Conservation (phyloP, 192 early-diverging fungal species). For the Coemansia sp. region DNA sequence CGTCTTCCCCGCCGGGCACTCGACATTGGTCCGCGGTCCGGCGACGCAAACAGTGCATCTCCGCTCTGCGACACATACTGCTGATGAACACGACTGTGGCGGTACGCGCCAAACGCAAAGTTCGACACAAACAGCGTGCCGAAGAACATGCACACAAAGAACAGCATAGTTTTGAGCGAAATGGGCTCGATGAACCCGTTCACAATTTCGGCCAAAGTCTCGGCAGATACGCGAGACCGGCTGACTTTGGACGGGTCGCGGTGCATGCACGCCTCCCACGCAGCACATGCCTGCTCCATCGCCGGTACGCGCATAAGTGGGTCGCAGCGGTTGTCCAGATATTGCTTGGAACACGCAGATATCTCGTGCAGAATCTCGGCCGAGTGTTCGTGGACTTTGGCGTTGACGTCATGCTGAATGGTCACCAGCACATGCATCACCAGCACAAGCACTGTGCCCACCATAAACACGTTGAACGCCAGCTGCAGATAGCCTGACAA, state of each 20-base stretch:
- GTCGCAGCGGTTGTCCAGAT: slow-evolving; percentile 60
- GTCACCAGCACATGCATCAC: slow-evolving; percentile 67
- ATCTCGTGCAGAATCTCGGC: slow-evolving; percentile 63
- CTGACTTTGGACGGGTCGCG: slow-evolving; percentile 61
- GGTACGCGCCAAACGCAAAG: slow-evolving; percentile 55
- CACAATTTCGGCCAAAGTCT: slow-evolving; percentile 78
- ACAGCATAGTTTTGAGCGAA: slow-evolving; percentile 81
- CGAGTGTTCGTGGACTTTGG: slow-evolving; percentile 67
- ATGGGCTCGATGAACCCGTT: slow-evolving; percentile 82
- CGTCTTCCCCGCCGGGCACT: background rate
- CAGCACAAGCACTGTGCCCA: slow-evolving; percentile 60
- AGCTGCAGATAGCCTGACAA: slow-evolving; percentile 69
- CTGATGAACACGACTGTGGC: slow-evolving; percentile 40
- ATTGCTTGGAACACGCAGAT: slow-evolving; percentile 61
- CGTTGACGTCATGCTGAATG: slow-evolving; percentile 70
- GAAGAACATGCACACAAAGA: slow-evolving; percentile 52
- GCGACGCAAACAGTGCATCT: background rate
- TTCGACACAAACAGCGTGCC: slow-evolving; percentile 50
- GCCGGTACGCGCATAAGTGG: slow-evolving; percentile 60
- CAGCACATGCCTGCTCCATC: slow-evolving; percentile 60
- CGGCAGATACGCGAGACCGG: slow-evolving; percentile 73
- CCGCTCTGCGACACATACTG: slow-evolving; percentile 33
- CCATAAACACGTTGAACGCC: slow-evolving; percentile 66
- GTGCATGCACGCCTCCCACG: slow-evolving; percentile 66
- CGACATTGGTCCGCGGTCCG: background rate